phyloP scores from a whole-genome alignment of 345 rosid species.

The Triadica sebifera region DNA sequence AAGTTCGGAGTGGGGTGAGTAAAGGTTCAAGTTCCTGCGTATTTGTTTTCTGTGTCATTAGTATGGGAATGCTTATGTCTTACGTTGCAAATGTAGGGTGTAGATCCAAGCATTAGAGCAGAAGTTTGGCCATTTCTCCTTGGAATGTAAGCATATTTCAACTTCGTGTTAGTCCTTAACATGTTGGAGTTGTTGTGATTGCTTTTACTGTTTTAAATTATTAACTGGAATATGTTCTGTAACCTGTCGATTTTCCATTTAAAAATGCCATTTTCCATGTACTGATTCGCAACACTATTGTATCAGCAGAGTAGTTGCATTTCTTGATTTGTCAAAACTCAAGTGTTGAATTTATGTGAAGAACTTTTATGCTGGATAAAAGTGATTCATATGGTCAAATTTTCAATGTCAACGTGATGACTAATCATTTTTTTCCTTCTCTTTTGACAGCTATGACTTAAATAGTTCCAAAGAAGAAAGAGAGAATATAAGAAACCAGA shows the following conservation, averaged over 20 bases:
- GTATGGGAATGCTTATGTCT: constrained; percentile 17
- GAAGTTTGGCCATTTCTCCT: constrained; percentile 99
- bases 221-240: background rate
- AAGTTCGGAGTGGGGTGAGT: constrained; percentile 91
- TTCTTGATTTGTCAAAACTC: background rate
- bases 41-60: constrained; percentile 13
- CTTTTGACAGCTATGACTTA: constrained; percentile 60
- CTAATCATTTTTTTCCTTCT: constrained; percentile 3
- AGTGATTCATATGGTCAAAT: background rate
- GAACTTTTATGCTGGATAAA: background rate
- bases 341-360: background rate
- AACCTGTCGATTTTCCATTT: too few relatives aligned
- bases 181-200: background rate
- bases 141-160: constrained; percentile 71
- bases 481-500: constrained; percentile 50
- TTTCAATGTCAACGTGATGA: background rate
- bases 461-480: constrained; percentile 81
- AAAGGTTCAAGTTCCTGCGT: background rate
- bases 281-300: background rate
- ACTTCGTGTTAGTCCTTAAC: background rate
- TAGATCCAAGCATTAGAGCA: constrained; percentile 78
- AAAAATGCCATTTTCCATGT: background rate
- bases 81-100: constrained; percentile 53
- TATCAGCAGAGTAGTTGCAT: background rate
- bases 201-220: background rate